These are phyloP conservation scores for Salvia splendens DNA, from an alignment of 257 asterid genomes.

Conservation along the genomic window DNA sequence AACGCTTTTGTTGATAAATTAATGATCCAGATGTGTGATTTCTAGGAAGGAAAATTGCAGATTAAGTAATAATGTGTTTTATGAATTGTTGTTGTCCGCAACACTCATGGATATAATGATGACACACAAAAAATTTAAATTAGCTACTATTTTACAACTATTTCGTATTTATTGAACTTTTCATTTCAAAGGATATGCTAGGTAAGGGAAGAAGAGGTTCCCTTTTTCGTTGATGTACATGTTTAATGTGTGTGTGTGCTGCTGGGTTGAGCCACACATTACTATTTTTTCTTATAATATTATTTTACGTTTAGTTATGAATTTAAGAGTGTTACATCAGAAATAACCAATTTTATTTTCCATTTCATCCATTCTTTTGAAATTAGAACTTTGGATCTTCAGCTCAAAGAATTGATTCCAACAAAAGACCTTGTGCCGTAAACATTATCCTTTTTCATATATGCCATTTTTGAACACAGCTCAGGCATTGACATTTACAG, in stretches of 20 bases:
- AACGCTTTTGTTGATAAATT: not conserved
- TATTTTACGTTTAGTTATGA: not conserved
- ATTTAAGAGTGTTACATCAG: not conserved
- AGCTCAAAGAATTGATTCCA: conserved; percentile 10
- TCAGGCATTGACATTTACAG: not conserved
- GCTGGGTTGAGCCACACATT: not conserved
- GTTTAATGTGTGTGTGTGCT: not conserved
- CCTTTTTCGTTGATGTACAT: not conserved
- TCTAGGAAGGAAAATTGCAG: not conserved
- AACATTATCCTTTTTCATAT: not conserved
- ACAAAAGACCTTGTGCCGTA: not conserved
- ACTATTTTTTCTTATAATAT: not conserved
- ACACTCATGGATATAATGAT: not conserved
- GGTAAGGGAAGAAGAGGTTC: not conserved
- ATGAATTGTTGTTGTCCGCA: not conserved
- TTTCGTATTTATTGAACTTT: not conserved
- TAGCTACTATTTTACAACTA: too few species aligned
- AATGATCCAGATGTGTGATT: not conserved
- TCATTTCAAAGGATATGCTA: not conserved
- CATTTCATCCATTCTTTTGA: not conserved
- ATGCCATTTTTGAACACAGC: not conserved
- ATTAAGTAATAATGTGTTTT: not conserved
- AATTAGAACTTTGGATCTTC: not conserved
- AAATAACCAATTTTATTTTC: not conserved
- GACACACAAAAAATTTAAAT: not conserved